phyloP scores from a whole-genome alignment of 805 yeast species.

The Schizosaccharomyces pombe region DNA sequence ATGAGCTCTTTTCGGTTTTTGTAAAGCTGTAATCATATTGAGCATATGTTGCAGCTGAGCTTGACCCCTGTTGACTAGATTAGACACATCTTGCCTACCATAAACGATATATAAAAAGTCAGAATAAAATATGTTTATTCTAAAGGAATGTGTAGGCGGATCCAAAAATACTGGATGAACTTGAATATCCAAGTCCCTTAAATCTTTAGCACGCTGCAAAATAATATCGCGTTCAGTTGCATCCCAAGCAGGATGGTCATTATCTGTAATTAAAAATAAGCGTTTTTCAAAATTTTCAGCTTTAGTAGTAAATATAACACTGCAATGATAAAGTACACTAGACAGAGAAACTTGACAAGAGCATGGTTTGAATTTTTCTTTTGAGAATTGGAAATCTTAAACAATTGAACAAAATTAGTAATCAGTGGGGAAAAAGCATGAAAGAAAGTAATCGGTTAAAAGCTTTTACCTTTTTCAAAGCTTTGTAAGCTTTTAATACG shows the following conservation, averaged over 20 bases:
- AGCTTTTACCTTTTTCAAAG: not conserved
- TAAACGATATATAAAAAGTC: constrained; percentile 16
- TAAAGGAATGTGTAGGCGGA: constrained; percentile 18
- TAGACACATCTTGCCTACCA: constrained; percentile 10
- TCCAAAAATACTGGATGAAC: constrained; percentile 44
- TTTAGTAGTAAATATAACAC: not conserved
- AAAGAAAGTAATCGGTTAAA: not conserved
- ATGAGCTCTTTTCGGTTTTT: constrained; percentile 37
- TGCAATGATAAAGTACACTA: constrained; percentile 31
- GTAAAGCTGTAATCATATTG: constrained; percentile 30
- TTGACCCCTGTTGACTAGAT: not conserved
- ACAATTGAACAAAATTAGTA: not conserved
- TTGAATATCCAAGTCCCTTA: constrained; percentile 28
- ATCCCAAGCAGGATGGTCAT: constrained; percentile 38
- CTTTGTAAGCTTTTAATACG: constrained; percentile 6
- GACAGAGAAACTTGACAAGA: constrained; percentile 25
- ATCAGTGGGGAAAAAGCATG: too few species aligned
- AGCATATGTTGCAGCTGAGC: constrained; percentile 1
- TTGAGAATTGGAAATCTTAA: not conserved
- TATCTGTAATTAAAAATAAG: constrained; percentile 49
- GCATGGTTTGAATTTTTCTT: constrained; percentile 7
- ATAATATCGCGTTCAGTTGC: constrained; percentile 25
- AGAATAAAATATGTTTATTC: constrained; percentile 26
- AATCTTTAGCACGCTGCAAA: constrained; percentile 31
- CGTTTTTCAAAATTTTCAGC: constrained; percentile 18